Evolutionary conservation across 192 early-diverging fungal species (phyloP), one percentile per base, ranked within the genome.

Genomic region (Backusella liffmaniae): DNA sequence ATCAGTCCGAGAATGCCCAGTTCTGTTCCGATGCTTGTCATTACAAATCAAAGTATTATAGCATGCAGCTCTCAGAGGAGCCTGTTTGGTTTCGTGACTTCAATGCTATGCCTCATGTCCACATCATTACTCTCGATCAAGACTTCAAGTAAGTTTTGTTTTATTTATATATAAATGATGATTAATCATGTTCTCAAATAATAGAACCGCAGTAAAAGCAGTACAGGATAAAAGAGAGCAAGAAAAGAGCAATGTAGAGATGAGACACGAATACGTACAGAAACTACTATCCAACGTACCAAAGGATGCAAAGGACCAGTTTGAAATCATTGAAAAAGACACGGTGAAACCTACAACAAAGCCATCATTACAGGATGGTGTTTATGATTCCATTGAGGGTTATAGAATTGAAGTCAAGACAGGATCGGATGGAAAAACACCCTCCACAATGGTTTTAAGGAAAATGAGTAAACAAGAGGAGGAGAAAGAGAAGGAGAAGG

Each of bases 1-100:
- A 96, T 78, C 87, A 91, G 3, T 85, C 88, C 0, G 90, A 91
- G 53, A 83, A 92, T 9, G 84, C 86, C 37, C 75, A 79, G 51
- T 97, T 86, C 73, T 97, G 96, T 72, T 91, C 91, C 7, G 83
- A 84, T 41, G 74, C 74, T 0, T 97, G 96, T 76, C 84, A 93
- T 76, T 89, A 90, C 1, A 90, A 89, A 13, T 94, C 93, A 6
- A 87, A 85, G 21, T 94, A 92, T 79, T 90, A 88, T 72, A 80
- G 66, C 30, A 74, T 85, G 15, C 96, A 97, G 84, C 72, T 97
- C 30, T 86, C 90, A 0, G 88, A 90, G 9, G 93, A 96, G 68
- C 91, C 96, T 0, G 72, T 92, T 0, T 97, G 93, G 81, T 84
- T 94, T 75, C 78, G 85, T 35, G 83, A 90, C 69, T 56, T 72